Conservation (phyloP, 805 yeast genomes). For the Lachancea sp. region DNA sequence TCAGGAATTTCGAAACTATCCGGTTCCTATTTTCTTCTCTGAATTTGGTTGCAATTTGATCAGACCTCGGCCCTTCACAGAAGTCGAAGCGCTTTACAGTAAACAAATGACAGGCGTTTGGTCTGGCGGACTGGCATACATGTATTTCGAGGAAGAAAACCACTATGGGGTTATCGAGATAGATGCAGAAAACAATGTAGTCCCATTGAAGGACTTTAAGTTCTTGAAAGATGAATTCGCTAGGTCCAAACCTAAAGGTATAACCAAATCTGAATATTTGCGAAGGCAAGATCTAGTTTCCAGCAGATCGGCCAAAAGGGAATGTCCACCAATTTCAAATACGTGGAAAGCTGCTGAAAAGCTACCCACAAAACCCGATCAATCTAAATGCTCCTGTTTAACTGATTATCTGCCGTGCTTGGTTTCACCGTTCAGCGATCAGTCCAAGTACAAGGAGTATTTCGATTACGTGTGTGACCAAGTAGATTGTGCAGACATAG, state of each 20-base stretch:
- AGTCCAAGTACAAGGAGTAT: conserved; percentile 46
- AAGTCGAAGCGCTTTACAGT: conserved; percentile 59
- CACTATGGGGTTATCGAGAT: conserved; percentile 64
- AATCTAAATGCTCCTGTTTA: conserved; percentile 55
- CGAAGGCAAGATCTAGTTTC: conserved; percentile 14
- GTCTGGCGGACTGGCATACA: conserved; percentile 83
- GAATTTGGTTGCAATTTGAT: conserved; percentile 74
- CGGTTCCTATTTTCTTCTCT: conserved; percentile 70
- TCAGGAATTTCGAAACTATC: conserved; percentile 52
- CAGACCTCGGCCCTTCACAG: conserved; percentile 65
- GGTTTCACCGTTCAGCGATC: conserved; percentile 41
- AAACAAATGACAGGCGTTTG: conserved; percentile 67
- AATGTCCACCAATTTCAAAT: conserved; percentile 45
- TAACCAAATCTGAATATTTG: conserved; percentile 28
- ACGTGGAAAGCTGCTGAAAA: conserved; percentile 56
- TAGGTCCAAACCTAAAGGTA: conserved; percentile 42
- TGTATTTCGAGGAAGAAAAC: conserved; percentile 75
- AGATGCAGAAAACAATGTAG: conserved; percentile 37
- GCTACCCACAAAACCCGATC: conserved; percentile 67
- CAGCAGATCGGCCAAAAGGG: conserved; percentile 31
- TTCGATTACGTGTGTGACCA: conserved; percentile 53
- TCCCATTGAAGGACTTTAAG: conserved; percentile 53
- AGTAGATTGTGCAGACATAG: conserved; percentile 54
- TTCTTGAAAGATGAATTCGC: conserved; percentile 49
- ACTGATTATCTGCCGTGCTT: conserved; percentile 50